Evolutionary conservation across 2,329 filamentous ascomycete species (phyloP).

Genomic region (Aspergillus brunneoviolaceus): DNA sequence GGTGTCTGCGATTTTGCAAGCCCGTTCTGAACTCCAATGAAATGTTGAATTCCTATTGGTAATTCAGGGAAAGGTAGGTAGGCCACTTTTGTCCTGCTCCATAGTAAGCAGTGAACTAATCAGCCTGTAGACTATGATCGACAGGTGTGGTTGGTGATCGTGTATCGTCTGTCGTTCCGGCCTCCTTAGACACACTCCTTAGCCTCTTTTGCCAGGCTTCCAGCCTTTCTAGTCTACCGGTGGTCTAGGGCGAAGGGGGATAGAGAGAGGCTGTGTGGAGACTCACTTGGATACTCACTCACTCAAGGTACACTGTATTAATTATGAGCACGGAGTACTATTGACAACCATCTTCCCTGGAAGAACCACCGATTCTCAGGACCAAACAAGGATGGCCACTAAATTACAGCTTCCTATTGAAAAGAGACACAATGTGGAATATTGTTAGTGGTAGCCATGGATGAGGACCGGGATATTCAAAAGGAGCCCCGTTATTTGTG

Average conservation of each 20-base stretch:
- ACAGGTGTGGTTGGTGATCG: neutral
- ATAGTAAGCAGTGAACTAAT: neutral
- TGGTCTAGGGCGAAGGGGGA: no score
- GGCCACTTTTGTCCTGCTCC: neutral
- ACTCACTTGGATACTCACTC: neutral
- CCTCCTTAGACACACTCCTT: neutral
- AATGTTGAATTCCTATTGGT: neutral
- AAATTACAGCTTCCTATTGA: no score
- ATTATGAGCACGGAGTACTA: no score
- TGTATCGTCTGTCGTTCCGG: neutral
- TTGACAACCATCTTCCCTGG: no score
- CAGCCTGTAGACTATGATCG: slow-evolving; percentile 1
- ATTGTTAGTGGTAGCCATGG: no score
- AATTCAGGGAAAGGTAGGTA: neutral
- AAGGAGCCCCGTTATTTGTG: neutral
- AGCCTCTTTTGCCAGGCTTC: neutral
- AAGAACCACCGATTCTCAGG: neutral
- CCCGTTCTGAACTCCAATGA: neutral
- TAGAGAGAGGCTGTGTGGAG: neutral
- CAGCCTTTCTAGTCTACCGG: neutral
- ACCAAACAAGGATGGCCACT: neutral
- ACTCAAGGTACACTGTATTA: no score
- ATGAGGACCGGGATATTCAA: no score
- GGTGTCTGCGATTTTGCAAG: neutral
- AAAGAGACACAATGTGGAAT: no score